Evolutionary conservation across 1,139 yeast species (phyloP).

Genomic region (Yamadazyma triangularis): DNA sequence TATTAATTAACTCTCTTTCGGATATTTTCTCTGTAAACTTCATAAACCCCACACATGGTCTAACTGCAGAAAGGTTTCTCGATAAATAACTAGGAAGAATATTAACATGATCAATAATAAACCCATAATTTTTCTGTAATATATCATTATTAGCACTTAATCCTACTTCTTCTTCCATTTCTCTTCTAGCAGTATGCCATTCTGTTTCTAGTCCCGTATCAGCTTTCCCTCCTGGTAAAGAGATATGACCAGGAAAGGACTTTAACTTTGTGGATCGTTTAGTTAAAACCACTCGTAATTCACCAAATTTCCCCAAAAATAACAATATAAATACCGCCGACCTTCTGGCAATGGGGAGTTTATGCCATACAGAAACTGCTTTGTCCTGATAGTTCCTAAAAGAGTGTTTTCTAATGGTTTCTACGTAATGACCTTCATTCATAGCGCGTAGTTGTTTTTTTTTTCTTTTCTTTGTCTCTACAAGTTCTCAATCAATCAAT

Average conservation of each 20-base stretch:
- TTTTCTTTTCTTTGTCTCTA: no score
- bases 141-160: constrained; percentile 47
- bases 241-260: constrained; percentile 81
- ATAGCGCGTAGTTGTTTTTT: no score
- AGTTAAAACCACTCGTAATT: constrained; percentile 71
- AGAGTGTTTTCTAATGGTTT: constrained; percentile 15
- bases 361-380: constrained; percentile 50
- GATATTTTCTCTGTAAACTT: constrained; percentile 14
- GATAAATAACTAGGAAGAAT: constrained; percentile 73
- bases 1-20: constrained; percentile 21
- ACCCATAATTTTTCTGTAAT: constrained; percentile 43
- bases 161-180: constrained; percentile 85
- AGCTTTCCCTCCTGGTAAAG: constrained; percentile 87
- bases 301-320: constrained; percentile 68
- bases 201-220: constrained; percentile 63
- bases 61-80: constrained; percentile 74
- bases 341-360: constrained; percentile 56
- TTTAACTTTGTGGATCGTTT: constrained; percentile 66
- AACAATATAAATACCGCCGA: constrained; percentile 73
- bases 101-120: constrained; percentile 53
- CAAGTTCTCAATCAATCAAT: no score
- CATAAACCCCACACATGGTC: constrained; percentile 76
- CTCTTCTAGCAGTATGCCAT: constrained; percentile 73
- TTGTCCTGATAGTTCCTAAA: constrained; percentile 25
- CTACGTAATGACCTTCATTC: background rate